Base-by-base conservation (phyloP, 75 land plant genomes). In the Pinus tabuliformis region DNA sequence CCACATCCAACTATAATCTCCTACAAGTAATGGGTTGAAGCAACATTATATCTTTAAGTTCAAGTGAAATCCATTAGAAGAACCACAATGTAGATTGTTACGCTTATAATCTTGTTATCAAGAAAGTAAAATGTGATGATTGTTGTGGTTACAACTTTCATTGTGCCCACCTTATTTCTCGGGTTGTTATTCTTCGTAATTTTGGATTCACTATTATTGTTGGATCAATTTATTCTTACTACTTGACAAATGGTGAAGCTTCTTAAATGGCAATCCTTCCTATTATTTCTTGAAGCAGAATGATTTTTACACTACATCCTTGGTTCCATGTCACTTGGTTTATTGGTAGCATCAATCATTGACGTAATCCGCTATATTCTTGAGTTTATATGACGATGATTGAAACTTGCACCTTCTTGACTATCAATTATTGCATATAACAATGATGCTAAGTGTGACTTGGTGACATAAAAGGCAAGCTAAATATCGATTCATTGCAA, bases 121-220 rank as follows among this genome's bases (percentile, higher is more conserved):
- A 86, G 33, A 75, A 72, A 61, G 89, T 93, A 4, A 91, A 76
- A 56, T 94, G 91, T 82, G 84, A 86, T 61, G 80, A 81, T 37
- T 93, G 96, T 68, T 95, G 98, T 82, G 98, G 98, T 13, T 95
- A 95, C 63, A 84, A 83, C 58, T 63, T 91, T 59, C 88, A 79
- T 59, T 90, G 91, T 56, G 89, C 89, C 58, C 86, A 85, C 39
- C 86, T 93, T 75, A 85, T 95, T 58, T 89, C 72, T 12, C 68
- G 84, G 76, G 86, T 93, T 15, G 86, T 95, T 36, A 72, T 95
- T n/a, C 91, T 91, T 75, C 96, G 93, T 75, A 64, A 93, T 12
- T 86, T 95, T 87, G 98, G 98, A 11, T 81, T 91, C 52, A 91
- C 96, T 0, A 88, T 90, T 0, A 89, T 95, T 77, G 98, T 96